Conservation (phyloP, 768 basidiomycete genomes). For the Coprinopsis cinerea region DNA sequence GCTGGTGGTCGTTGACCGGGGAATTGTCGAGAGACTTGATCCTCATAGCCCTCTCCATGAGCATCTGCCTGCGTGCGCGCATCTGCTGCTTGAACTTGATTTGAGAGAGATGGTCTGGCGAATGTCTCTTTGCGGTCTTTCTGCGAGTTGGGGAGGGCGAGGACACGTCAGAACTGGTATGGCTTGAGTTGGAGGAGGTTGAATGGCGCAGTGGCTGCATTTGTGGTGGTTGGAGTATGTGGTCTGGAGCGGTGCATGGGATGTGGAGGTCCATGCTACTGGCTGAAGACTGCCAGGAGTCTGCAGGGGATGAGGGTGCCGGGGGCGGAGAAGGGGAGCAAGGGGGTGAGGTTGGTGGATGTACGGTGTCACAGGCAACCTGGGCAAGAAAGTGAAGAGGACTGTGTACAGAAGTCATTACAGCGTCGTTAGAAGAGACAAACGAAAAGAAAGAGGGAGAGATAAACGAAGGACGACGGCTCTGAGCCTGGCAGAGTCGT, state of each 20-base stretch:
- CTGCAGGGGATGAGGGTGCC: slow-evolving; percentile 16
- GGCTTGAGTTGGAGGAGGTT: slow-evolving; percentile 22
- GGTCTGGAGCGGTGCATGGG: slow-evolving; percentile 16
- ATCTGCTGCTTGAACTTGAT: slow-evolving; percentile 25
- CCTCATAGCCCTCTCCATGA: slow-evolving; percentile 31
- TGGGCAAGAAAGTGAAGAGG: slow-evolving; percentile 32
- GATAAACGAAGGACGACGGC: slow-evolving; percentile 12
- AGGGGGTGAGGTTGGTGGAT: slow-evolving; percentile 12
- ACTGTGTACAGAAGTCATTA: slow-evolving; percentile 23
- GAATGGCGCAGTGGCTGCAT: slow-evolving; percentile 24
- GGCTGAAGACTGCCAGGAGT: slow-evolving; percentile 13
- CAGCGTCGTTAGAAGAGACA: slow-evolving; percentile 23
- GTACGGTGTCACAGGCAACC: slow-evolving; percentile 23
- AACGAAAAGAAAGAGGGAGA: slow-evolving; percentile 19
- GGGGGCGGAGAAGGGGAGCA: slow-evolving; percentile 14
- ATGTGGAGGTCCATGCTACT: slow-evolving; percentile 22
- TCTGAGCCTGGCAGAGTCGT: slow-evolving; percentile 16
- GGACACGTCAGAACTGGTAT: slow-evolving; percentile 18
- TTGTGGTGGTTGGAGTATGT: slow-evolving; percentile 12
- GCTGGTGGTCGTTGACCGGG: slow-evolving; percentile 51
- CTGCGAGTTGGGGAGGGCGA: slow-evolving; percentile 21
- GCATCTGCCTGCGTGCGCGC: slow-evolving; percentile 26
- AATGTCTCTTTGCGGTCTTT: slow-evolving; percentile 19
- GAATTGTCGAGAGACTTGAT: slow-evolving; percentile 46
- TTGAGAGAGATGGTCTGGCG: slow-evolving; percentile 20